Conservation (phyloP, 208 protist genomes). For the Tritrichomonas foetus region DNA sequence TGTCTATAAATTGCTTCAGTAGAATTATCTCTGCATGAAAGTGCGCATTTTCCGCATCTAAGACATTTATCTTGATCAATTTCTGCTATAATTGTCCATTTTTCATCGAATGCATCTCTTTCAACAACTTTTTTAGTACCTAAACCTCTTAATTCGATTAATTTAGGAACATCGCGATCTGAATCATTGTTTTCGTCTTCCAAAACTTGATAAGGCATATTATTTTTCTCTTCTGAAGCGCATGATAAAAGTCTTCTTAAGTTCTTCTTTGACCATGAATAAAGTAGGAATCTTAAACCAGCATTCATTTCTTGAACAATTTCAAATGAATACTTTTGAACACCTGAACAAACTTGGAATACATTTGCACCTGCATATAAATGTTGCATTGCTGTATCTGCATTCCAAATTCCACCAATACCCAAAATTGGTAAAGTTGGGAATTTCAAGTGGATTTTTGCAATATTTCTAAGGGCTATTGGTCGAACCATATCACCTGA, state of each 20-base stretch:
- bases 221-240: neutral
- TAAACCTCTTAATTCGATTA: neutral
- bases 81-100: conserved; percentile 12
- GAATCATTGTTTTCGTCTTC: neutral
- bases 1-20: neutral
- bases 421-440: conserved; percentile 71
- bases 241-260: neutral
- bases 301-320: conserved; percentile 53
- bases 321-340: conserved; percentile 48
- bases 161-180: neutral
- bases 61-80: conserved; percentile 48
- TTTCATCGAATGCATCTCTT: neutral
- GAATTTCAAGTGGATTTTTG: conserved; percentile 57
- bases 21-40: conserved; percentile 50
- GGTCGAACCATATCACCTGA: conserved; percentile 71
- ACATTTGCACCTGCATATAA: conserved; percentile 69
- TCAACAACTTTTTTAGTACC: conserved; percentile 19
- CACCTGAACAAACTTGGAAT: conserved; percentile 61
- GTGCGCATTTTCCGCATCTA: conserved; percentile 49
- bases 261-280: conserved; percentile 42
- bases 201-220: neutral
- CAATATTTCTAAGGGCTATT: conserved; percentile 64
- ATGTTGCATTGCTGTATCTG: conserved; percentile 68
- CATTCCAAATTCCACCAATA: conserved; percentile 69
- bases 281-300: conserved; percentile 49